Percentiles rank a stretch among this genome's conserved stretches.
Conservation (phyloP, 345 rosid species). For the Heritiera fomes region DNA sequence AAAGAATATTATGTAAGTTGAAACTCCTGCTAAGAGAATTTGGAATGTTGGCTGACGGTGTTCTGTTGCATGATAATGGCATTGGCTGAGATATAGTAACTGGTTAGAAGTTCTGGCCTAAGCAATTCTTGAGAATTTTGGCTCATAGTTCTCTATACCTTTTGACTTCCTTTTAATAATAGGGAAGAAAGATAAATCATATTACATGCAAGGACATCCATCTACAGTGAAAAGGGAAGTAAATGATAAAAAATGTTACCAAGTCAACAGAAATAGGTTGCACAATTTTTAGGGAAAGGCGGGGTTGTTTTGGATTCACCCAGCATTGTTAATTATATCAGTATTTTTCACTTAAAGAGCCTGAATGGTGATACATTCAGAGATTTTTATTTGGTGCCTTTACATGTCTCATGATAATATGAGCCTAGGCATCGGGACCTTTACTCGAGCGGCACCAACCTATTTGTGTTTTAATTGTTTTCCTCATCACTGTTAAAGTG, state of each 20-base stretch:
- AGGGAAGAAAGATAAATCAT: not conserved
- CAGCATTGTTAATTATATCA: not conserved
- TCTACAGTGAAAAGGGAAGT: not conserved
- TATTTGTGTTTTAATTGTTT: not conserved
- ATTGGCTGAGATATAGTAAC: not conserved
- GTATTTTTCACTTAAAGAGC: not conserved
- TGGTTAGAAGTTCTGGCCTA: not conserved
- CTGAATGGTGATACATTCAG: not conserved
- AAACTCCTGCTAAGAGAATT: not conserved
- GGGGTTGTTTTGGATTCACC: not conserved
- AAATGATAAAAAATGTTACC: not conserved
- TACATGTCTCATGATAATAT: not conserved
- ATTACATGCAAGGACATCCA: not conserved
- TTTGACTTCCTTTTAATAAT: not conserved
- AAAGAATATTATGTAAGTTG: conserved; percentile 65
- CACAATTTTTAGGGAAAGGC: not conserved
- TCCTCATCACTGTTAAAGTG: not conserved
- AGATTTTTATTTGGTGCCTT: not conserved
- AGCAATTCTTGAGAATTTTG: not conserved
- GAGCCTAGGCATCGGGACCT: not conserved
- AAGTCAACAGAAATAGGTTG: not conserved
- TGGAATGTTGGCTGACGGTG: not conserved
- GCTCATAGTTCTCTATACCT: not conserved
- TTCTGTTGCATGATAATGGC: not conserved
- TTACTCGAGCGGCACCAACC: not conserved